Conservation (phyloP, 2,329 filamentous ascomycete species). For the Podosphaera leucotricha region DNA sequence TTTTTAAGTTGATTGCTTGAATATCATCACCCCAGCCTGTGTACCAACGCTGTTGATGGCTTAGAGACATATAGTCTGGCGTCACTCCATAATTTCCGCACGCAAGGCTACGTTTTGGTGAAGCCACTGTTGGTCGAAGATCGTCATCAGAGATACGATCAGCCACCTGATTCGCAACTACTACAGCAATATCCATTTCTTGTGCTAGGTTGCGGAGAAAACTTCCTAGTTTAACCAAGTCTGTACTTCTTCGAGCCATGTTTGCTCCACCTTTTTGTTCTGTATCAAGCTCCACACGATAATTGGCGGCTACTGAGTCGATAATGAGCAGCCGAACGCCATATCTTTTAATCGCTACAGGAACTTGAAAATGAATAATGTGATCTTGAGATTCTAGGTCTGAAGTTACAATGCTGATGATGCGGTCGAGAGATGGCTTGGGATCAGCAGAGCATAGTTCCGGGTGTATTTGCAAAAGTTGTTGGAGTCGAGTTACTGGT, state of each 20-base stretch:
- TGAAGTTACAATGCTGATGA: conserved; percentile 62
- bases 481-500: conserved; percentile 55
- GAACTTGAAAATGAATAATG: conserved; percentile 79
- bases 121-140: conserved; percentile 3
- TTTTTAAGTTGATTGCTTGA: conserved; percentile 34
- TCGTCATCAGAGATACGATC: conserved; percentile 41
- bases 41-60: conserved; percentile 87
- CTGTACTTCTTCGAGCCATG: conserved; percentile 52
- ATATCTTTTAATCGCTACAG: conserved; percentile 54
- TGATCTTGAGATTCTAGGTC: conserved; percentile 92
- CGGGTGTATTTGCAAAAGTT: conserved; percentile 50
- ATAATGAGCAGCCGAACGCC: conserved; percentile 62
- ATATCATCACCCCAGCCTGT: conserved; percentile 75
- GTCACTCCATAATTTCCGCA: conserved; percentile 3
- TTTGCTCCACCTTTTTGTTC: conserved; percentile 21
- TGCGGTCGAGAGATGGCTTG: conserved; percentile 43
- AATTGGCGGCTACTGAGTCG: conserved; percentile 89
- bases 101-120: not conserved
- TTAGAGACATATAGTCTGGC: conserved; percentile 41
- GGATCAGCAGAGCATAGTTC: conserved; percentile 23
- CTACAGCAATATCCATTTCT: conserved; percentile 53
- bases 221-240: conserved; percentile 55
- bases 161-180: conserved; percentile 87
- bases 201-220: conserved; percentile 55
- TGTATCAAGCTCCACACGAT: conserved; percentile 68